Base-by-base conservation (phyloP, 495 filamentous ascomycete species). In the Cercophora newfieldiana region DNA sequence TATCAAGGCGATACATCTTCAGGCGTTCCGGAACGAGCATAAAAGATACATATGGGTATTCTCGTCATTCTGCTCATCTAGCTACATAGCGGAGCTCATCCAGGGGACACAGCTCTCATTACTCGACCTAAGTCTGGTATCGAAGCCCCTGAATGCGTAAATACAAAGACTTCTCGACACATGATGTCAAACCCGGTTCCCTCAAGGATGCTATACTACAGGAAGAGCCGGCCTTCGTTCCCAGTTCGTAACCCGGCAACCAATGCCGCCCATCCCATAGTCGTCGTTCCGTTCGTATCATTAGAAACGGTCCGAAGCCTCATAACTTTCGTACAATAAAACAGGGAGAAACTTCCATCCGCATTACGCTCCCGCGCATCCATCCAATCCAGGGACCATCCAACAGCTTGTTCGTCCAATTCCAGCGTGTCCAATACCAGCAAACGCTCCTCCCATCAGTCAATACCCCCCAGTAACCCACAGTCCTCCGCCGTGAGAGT, bases 301-400 rank as follows among this genome's bases (percentile, higher is more conserved):
- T 63, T 51, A 51, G 60, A 47, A 63, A 63, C 60, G 61, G 33
- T 57, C n/a, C 10, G n/a, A 61, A 63, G 51, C 31, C 61, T 60
- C 63, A 60, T 66, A 33, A 60, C 55, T 29, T 64, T 66, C 63
- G 63, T 66, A 66, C 63, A 66, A 29, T 24, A 57, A 59, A 19
- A 48, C 26, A 29, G n/a, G n/a, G 54, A 61, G 37, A 57, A 26
- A 22, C 54, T 3, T 53, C n/a, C 25, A 21, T 37, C 37, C 50
- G 55, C 19, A 56, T 61, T 54, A 48, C 7, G 30, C 30, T 47
- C 33, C 51, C 19, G 31, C n/a, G 19, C 26, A 24, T 21, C 26
- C 26, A 57, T 57, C 5, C 21, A 14, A 14, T 44, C 37, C 2
- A 14, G 10, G 30, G 12, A 33, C 12, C 37, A 44, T 44, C 37